Base-by-base conservation (phyloP, 331 rosid species). In the Erythrophleum ivorense region DNA sequence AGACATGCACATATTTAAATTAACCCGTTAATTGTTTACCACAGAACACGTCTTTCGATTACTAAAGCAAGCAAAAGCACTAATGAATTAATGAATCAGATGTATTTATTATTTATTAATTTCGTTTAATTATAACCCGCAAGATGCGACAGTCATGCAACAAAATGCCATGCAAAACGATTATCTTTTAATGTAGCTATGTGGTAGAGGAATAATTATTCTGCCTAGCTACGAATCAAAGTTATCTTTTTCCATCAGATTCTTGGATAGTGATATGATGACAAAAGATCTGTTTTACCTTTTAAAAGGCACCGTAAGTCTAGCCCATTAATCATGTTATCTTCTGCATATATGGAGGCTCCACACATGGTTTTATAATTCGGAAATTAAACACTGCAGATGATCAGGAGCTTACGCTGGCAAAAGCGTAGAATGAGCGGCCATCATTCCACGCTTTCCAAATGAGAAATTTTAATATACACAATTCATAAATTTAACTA, bases 251-350 rank as follows among this genome's bases (percentile, higher is more conserved):
- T 1, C 38, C 24, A 2, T 70, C 43, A 60, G 83, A 79, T 58
- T 71, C 24, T 58, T 7, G 21, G 50, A 41, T 31, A 29, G 70
- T 69, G 77, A 69, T 41, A 43, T 55, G 77, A 29, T 45, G 72
- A 71, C 65, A 34, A 5, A 15, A 29, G 40, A 57, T 75, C 55
- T 38, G 31, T 7, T 40, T 19, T 31, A 43, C 3, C 7, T 43
- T 43, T 1, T 5, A 5, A 4, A 53, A 52, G 18, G 40, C 45
- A 13, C n/a, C 9, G 19, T 9, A 7, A 45, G 15, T 33, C 19
- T 13, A 43, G 29, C 49, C 71, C 29, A 9, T 64, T 65, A 6
- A 65, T 40, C 3, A 65, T 36, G 29, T 33, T 36, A 63, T 63
- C 19, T 63, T 5, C 69, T 34, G 24, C 48, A 2, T 24, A 4